These are phyloP conservation scores for Heliosperma pusillum DNA, from an alignment of 148 eudicot genomes.

Conservation along the genomic window DNA sequence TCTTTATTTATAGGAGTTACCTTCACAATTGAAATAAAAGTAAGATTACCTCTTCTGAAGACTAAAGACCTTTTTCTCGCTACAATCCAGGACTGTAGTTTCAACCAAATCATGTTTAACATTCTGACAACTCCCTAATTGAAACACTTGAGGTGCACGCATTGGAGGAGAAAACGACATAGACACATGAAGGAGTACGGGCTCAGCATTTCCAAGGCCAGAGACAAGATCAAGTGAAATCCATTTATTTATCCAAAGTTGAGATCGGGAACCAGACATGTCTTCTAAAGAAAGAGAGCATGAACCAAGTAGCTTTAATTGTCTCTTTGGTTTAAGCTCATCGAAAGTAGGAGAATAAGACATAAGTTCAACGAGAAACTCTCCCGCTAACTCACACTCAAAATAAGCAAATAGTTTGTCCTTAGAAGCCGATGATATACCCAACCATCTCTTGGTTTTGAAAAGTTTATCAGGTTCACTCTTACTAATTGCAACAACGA, in stretches of 20 bases:
- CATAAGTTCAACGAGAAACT: conserved; percentile 59
- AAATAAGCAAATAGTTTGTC: conserved; percentile 74
- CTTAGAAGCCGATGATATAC: conserved; percentile 54
- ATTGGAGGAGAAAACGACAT: conserved; percentile 67
- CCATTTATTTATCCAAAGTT: conserved; percentile 72
- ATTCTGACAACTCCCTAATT: conserved; percentile 20
- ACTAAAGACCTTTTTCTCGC: neutral
- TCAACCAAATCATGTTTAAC: neutral
- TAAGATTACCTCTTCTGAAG: conserved; percentile 6
- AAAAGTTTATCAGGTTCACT: conserved; percentile 71
- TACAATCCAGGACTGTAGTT: neutral
- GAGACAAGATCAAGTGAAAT: conserved; percentile 51
- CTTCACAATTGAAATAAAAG: no score
- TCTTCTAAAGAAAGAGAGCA: conserved; percentile 58
- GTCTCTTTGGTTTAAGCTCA: conserved; percentile 38
- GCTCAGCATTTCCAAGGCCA: conserved; percentile 28
- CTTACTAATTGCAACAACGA: conserved; percentile 62
- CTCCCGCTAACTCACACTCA: conserved; percentile 71
- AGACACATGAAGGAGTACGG: conserved; percentile 59
- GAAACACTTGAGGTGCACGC: conserved; percentile 48
- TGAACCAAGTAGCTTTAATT: conserved; percentile 48
- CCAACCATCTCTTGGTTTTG: conserved; percentile 47
- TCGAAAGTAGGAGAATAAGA: conserved; percentile 33
- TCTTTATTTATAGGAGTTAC: neutral
- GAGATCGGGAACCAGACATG: conserved; percentile 36